A percentile compares a stretch with the other conserved stretches of the same genome.
Conservation (phyloP, 2,329 filamentous ascomycete species). For the Alternaria conjuncta region DNA sequence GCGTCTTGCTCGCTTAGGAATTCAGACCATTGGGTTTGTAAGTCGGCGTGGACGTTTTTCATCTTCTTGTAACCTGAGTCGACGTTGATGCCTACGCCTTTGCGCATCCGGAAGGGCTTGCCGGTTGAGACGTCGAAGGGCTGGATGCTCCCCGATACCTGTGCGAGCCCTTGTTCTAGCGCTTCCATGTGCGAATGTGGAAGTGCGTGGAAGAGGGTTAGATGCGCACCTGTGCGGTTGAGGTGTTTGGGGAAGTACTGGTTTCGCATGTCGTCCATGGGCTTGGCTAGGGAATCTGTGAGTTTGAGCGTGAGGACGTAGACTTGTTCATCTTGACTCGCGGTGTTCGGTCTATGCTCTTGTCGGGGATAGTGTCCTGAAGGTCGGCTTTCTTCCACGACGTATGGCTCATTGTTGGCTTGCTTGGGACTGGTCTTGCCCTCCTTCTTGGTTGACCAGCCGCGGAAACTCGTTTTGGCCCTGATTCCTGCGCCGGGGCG, state of each 20-base stretch:
- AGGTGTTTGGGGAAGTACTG: constrained; percentile 52
- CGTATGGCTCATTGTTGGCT: constrained; percentile 4
- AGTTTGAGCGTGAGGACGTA: constrained; percentile 54
- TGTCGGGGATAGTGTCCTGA: constrained; percentile 13
- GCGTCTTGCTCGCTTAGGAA: constrained; percentile 54
- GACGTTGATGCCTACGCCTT: constrained; percentile 50
- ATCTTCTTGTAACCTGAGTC: constrained; percentile 41
- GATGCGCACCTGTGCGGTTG: constrained; percentile 53
- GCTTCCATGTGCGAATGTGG: constrained; percentile 48
- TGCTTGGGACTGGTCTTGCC: constrained; percentile 2
- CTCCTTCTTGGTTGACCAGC: constrained; percentile 17
- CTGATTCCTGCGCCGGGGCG: constrained; percentile 16
- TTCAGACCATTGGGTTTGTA: constrained; percentile 46
- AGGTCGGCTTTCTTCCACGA: constrained; percentile 9
- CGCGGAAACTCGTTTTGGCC: constrained; percentile 23
- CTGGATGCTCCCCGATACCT: constrained; percentile 34
- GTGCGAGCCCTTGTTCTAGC: constrained; percentile 44
- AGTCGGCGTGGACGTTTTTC: constrained; percentile 44
- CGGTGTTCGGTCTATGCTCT: constrained; percentile 43
- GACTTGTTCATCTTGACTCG: constrained; percentile 40
- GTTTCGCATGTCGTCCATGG: constrained; percentile 49
- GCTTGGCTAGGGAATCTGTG: constrained; percentile 46
- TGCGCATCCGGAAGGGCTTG: constrained; percentile 50
- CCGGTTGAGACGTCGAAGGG: constrained; percentile 49
- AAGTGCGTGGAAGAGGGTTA: constrained; percentile 56